Percentiles rank a stretch among this genome's conserved stretches.
These are phyloP conservation scores for Neonectria sp. DNA, from an alignment of 2,329 filamentous ascomycete species.

Conservation along the genomic window DNA sequence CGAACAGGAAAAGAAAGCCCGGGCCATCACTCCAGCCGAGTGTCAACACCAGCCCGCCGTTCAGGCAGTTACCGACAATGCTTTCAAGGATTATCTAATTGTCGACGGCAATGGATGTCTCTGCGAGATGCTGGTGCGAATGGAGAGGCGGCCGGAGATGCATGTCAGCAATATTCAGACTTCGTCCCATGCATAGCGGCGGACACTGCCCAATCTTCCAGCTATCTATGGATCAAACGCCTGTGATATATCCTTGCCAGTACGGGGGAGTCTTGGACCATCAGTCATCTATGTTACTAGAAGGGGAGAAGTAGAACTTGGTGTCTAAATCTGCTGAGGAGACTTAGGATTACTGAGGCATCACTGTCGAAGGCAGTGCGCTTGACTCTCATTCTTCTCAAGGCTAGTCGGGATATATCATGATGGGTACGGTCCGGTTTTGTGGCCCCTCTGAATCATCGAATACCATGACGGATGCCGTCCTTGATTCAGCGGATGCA, in stretches of 20 bases:
- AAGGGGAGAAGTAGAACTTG: neutral
- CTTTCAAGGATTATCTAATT: too few relatives aligned
- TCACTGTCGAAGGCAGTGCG: too few relatives aligned
- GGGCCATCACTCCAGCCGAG: neutral
- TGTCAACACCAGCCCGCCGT: neutral
- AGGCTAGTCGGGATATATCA: too few relatives aligned
- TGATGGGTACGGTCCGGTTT: too few relatives aligned
- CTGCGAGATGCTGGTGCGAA: neutral
- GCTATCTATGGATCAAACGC: neutral
- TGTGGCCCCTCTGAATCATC: too few relatives aligned
- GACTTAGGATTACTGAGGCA: too few relatives aligned
- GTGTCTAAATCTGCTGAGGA: neutral
- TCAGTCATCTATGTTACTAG: neutral
- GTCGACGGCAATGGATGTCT: too few relatives aligned
- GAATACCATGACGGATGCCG: too few relatives aligned
- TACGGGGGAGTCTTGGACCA: neutral
- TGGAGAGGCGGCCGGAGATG: neutral
- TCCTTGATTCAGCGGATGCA: too few relatives aligned
- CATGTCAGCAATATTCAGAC: neutral
- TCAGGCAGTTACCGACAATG: neutral
- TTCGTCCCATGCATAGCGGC: neutral
- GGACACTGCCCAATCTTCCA: neutral
- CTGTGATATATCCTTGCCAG: neutral
- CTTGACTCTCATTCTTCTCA: too few relatives aligned
- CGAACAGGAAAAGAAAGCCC: neutral